Percentiles rank a stretch among this genome's conserved stretches.
Evolutionary conservation across 164 flowering plant species (phyloP).

Genomic region (Hamamelis virginiana): DNA sequence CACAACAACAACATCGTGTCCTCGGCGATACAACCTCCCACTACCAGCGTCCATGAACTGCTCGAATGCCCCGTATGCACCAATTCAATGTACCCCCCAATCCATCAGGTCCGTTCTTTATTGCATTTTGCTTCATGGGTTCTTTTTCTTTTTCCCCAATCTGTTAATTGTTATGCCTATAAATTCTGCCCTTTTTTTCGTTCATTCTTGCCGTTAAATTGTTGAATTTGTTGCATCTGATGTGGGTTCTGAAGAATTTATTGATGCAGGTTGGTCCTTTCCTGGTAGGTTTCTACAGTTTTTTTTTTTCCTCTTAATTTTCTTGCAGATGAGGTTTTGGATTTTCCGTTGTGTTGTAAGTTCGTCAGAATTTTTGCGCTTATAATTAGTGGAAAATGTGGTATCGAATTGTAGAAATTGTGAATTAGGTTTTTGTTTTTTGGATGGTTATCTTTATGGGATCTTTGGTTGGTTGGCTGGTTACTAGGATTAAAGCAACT

Average conservation of each 20-base stretch:
- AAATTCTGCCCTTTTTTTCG: no score
- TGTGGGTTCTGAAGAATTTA: slow-evolving; percentile 7
- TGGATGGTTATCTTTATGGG: neutral
- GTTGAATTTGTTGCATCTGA: slow-evolving; percentile 4
- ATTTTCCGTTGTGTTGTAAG: neutral
- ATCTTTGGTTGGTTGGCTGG: neutral
- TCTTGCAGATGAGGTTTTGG: neutral
- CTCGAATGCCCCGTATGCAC: slow-evolving; percentile 60
- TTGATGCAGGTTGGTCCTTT: neutral
- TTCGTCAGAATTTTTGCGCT: neutral
- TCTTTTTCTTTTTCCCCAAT: neutral
- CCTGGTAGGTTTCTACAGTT: neutral
- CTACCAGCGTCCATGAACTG: slow-evolving; percentile 58
- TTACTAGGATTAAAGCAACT: neutral
- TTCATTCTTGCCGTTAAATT: no score
- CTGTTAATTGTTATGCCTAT: no score
- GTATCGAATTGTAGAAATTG: neutral
- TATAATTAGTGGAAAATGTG: neutral
- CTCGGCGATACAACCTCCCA: slow-evolving; percentile 27
- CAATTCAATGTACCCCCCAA: slow-evolving; percentile 61
- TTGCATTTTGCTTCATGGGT: neutral
- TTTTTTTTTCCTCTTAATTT: neutral
- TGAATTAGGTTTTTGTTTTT: neutral
- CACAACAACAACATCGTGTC: slow-evolving; percentile 9
- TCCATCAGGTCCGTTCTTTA: slow-evolving; percentile 49